These are phyloP conservation scores for Spencermartinsiella europaea DNA, from an alignment of 805 yeast genomes.

Conservation along the genomic window DNA sequence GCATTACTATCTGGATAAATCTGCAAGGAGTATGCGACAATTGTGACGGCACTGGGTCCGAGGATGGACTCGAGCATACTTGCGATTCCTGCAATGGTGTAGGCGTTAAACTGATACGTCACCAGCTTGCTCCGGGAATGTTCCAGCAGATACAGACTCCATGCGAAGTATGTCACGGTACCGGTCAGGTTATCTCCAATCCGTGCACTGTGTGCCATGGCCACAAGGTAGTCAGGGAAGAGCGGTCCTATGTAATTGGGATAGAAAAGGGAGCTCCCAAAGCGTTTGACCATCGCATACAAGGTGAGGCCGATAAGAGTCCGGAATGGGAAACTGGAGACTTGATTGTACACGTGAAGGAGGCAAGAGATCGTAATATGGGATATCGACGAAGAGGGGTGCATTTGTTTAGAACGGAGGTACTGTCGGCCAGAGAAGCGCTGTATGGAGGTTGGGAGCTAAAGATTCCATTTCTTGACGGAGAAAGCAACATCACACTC, in stretches of 20 bases:
- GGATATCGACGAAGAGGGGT: constrained; percentile 82
- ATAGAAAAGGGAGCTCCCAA: constrained; percentile 68
- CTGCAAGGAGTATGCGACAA: constrained; percentile 70
- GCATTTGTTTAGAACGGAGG: constrained; percentile 76
- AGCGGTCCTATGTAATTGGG: constrained; percentile 54
- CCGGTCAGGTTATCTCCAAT: constrained; percentile 60
- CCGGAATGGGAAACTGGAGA: constrained; percentile 87
- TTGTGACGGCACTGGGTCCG: constrained; percentile 83
- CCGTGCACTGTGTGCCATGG: constrained; percentile 73
- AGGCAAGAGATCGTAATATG: constrained; percentile 52
- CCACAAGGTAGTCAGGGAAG: constrained; percentile 50
- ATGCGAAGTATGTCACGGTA: constrained; percentile 78
- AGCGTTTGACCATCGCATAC: constrained; percentile 50
- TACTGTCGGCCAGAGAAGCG: constrained; percentile 67
- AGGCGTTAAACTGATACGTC: constrained; percentile 59
- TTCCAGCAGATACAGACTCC: constrained; percentile 73
- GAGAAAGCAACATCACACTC: constrained; percentile 44
- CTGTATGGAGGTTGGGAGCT: constrained; percentile 76
- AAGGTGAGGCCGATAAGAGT: constrained; percentile 76
- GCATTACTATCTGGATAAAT: constrained; percentile 53
- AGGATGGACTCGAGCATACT: constrained; percentile 61
- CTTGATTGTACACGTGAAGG: constrained; percentile 55
- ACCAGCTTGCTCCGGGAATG: constrained; percentile 88
- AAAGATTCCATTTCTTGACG: constrained; percentile 60
- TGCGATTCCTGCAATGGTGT: constrained; percentile 72